A percentile compares a stretch with the other conserved stretches of the same genome.
phyloP scores from a whole-genome alignment of 495 filamentous ascomycete species.

The Choiromyces venosus region DNA sequence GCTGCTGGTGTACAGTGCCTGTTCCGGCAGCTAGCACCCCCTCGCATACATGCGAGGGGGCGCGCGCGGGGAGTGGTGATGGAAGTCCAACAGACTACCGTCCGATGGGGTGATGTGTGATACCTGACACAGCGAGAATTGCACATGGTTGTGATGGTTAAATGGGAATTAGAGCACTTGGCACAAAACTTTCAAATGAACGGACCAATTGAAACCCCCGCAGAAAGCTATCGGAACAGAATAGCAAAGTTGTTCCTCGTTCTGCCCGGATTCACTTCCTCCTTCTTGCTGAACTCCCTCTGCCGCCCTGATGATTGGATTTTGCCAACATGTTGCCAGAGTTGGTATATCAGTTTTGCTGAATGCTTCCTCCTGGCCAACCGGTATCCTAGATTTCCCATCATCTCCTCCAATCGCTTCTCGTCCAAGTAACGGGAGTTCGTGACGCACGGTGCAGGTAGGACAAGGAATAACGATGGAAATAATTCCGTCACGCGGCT shows the following conservation, averaged over 20 bases:
- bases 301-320: conserved; percentile 31
- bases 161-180: not conserved
- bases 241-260: conserved; percentile 86
- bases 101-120: not conserved
- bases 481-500: conserved; percentile 45
- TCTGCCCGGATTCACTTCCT: conserved; percentile 65
- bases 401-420: conserved; percentile 61
- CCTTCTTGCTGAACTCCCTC: conserved; percentile 55
- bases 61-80: not conserved
- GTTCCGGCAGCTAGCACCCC: not conserved
- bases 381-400: conserved; percentile 69
- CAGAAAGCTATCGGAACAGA: conserved; percentile 47
- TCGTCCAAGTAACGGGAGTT: conserved; percentile 91
- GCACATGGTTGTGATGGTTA: not conserved
- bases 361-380: conserved; percentile 63
- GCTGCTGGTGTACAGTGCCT: not conserved
- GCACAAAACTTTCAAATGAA: not conserved
- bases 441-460: conserved; percentile 78
- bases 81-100: not conserved
- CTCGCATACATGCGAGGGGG: not conserved
- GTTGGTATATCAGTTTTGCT: conserved; percentile 78
- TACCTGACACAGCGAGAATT: not conserved
- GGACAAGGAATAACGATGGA: conserved; percentile 83
- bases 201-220: not conserved
- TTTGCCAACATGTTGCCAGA: conserved; percentile 55